phyloP scores from a whole-genome alignment of 768 basidiomycete genomes.

The Termitomyces sp. region DNA sequence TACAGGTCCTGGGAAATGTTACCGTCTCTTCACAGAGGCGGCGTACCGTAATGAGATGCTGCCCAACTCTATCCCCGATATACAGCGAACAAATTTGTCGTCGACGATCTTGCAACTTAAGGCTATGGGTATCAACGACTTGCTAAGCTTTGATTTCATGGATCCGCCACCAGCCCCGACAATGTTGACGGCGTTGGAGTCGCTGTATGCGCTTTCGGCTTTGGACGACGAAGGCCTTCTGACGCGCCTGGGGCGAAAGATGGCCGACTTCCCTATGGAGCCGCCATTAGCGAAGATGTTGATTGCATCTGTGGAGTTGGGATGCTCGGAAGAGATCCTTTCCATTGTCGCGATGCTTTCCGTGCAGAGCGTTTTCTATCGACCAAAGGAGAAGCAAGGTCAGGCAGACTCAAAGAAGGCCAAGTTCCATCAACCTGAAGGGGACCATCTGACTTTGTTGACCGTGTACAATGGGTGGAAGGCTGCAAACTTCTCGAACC shows the following conservation, averaged over 20 bases:
- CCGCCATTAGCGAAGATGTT: constrained; percentile 96
- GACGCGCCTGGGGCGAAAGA: constrained; percentile 93
- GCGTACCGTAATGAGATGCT: constrained; percentile 99
- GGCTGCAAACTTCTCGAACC: constrained; percentile 91
- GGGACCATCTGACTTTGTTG: constrained; percentile 87
- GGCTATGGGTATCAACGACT: constrained; percentile 98
- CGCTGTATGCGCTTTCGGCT: constrained; percentile 92
- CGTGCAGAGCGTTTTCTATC: constrained; percentile 94
- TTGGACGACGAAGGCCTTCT: constrained; percentile 95
- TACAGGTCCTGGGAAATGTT: constrained; percentile 97
- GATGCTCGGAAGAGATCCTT: constrained; percentile 96
- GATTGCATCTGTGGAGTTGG: constrained; percentile 94
- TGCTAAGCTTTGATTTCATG: constrained; percentile 99
- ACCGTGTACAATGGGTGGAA: constrained; percentile 99
- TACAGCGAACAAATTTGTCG: constrained; percentile 91
- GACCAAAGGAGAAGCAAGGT: constrained; percentile 99
- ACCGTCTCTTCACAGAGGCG: constrained; percentile 96
- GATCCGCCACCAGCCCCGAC: constrained; percentile 97
- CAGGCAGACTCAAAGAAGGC: constrained; percentile 99
- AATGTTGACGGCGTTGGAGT: constrained; percentile 93
- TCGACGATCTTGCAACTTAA: constrained; percentile 93
- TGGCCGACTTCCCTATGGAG: constrained; percentile 99
- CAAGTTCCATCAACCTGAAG: constrained; percentile 99
- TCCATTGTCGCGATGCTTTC: constrained; percentile 98
- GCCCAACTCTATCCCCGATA: constrained; percentile 96